Conservation (phyloP, 2,329 filamentous ascomycete genomes). For the Fusarium albidum region DNA sequence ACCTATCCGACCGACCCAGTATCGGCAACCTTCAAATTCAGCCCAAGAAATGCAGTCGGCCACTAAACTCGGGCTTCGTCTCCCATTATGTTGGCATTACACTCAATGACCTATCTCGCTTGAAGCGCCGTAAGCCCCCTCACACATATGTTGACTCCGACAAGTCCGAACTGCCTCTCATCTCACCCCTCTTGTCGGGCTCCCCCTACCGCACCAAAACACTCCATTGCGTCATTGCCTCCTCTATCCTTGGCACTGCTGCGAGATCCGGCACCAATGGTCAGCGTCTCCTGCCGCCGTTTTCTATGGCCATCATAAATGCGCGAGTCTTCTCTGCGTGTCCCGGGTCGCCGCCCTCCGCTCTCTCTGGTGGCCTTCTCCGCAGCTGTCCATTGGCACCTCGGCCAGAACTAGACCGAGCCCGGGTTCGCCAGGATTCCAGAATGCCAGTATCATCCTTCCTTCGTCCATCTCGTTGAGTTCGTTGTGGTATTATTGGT, state of each 20-base stretch:
- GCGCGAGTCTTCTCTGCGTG: neutral
- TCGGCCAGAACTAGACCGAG: neutral
- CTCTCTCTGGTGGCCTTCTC: neutral
- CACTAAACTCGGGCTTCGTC: neutral
- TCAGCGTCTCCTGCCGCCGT: slow-evolving; percentile 1
- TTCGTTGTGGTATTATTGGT: slow-evolving; percentile 38
- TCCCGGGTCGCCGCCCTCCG: neutral
- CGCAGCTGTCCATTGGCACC: slow-evolving; percentile 1
- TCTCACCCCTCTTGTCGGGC: neutral
- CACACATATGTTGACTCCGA: neutral
- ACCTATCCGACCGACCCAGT: too few relatives aligned
- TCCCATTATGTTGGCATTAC: slow-evolving; percentile 6
- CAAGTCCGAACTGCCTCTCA: neutral
- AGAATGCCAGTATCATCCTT: slow-evolving; percentile 8
- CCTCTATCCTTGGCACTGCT: slow-evolving; percentile 3
- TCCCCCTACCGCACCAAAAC: neutral
- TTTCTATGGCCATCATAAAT: slow-evolving; percentile 1
- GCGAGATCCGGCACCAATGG: neutral
- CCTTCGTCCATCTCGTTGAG: slow-evolving; percentile 12
- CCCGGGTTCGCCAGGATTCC: neutral
- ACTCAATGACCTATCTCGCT: neutral
- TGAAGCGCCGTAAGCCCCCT: neutral
- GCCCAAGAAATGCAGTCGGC: too few relatives aligned
- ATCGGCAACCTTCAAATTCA: too few relatives aligned
- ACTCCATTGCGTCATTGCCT: neutral